phyloP scores from a whole-genome alignment of 2,329 filamentous ascomycete species.

The Penicillium sp. region DNA sequence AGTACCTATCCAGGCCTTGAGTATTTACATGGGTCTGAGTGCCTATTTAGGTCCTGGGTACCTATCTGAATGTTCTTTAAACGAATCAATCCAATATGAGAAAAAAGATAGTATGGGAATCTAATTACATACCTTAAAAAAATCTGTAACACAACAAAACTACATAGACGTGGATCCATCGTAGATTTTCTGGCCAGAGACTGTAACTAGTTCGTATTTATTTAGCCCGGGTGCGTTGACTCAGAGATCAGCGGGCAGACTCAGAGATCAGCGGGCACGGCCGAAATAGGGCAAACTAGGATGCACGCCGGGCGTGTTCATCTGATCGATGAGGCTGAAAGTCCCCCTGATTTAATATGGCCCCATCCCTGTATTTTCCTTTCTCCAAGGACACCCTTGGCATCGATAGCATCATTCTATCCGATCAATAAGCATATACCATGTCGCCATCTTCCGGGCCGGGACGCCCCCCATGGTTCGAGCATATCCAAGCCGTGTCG shows the following conservation, averaged over 20 bases:
- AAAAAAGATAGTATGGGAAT: no score
- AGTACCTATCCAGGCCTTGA: no score
- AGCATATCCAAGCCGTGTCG: slow-evolving; percentile 10
- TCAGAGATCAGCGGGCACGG: slow-evolving; percentile 15
- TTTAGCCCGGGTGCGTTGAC: slow-evolving; percentile 13
- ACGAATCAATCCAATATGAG: no score
- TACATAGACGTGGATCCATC: no score
- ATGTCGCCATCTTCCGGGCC: slow-evolving; percentile 12
- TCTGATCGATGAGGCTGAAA: slow-evolving; percentile 27
- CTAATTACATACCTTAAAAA: no score
- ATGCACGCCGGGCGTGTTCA: slow-evolving; percentile 14
- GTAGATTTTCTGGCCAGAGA: not conserved
- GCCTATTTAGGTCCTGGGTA: no score
- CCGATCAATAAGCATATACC: not conserved
- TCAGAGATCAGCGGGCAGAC: slow-evolving; percentile 18
- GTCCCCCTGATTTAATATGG: slow-evolving; percentile 7
- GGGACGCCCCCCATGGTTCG: slow-evolving; percentile 16
- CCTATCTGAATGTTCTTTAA: no score
- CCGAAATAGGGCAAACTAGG: slow-evolving; percentile 10
- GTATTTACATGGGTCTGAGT: no score
- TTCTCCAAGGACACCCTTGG: not conserved
- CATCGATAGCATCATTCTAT: no score
- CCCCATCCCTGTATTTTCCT: not conserved
- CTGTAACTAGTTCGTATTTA: not conserved
- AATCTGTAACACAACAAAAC: no score